Evolutionary conservation across 225 moss, liverwort and hornwort species (phyloP), one percentile per base, ranked within the genome.

Genomic region (Sphagnum contortum): DNA sequence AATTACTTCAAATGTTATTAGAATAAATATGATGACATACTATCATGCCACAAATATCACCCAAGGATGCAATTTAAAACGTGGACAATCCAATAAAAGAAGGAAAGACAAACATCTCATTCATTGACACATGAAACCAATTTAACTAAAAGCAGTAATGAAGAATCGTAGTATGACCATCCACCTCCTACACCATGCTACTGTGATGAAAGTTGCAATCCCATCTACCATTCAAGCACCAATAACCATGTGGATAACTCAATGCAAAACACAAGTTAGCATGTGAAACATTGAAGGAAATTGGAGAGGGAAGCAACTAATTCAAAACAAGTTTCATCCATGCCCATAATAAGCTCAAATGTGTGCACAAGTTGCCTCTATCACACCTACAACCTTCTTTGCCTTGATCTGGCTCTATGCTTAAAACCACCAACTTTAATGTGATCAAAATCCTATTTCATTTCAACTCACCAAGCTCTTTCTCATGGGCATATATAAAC

Each of bases 321-420:
- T 87, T 92, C 92, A 72, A 87, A 89, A 48, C 92, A 89, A 56
- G 77, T 85, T 74, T 89, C 89, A 62, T 87, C 85, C 70, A 89
- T 92, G 69, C 83, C 83, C 92, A 92, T 89, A 57, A 92, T 83
- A 55, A 89, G 76, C 78, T 92, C 92, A 74, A 92, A 89, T 83
- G 64, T 92, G 87, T 69, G 81, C 76, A 82, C 85, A 85, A 47
- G 83, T 81, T 50, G 89, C 89, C 67, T 92, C 92, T 65, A 92
- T 87, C 45, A 92, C 89, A 74, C 92, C 92, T 61, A 92, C 83
- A 63, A 89, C 92, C 78, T 80, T 92, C 89, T 86, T 88, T 66
- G 83, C 85, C 83, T 79, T 92, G 71, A 81, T 85, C 60, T 81
- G 83, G 71, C 79, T 74, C 80, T 87, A 80, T 45, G 66, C 70